Evolutionary conservation across 1,284 basidiomycete genomes (phyloP).

Genomic region (Apiotrichum domesticum): DNA sequence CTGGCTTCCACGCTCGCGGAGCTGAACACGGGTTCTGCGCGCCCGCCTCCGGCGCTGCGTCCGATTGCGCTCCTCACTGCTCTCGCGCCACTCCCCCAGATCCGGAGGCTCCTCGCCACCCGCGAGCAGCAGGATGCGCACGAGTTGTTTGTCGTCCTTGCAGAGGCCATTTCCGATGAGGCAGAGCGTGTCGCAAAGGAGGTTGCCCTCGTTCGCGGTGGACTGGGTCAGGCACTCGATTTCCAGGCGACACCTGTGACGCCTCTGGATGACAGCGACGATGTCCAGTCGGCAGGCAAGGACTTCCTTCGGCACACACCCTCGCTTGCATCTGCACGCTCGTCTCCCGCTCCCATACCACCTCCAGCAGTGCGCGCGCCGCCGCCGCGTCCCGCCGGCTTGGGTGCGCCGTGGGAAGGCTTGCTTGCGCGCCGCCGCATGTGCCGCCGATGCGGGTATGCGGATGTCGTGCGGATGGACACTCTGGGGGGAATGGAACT

Average conservation of each 20-base stretch:
- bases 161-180: conserved; percentile 79
- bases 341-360: neutral
- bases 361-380: neutral
- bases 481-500: conserved; percentile 44
- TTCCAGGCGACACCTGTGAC: neutral
- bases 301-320: no score
- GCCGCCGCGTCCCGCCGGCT: neutral
- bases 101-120: conserved; percentile 66
- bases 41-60: conserved; percentile 56
- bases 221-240: conserved; percentile 13
- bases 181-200: conserved; percentile 47
- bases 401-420: conserved; percentile 45
- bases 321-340: neutral
- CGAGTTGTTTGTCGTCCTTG: conserved; percentile 85
- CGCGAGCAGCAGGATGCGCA: conserved; percentile 93
- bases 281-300: no score
- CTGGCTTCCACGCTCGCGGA: conserved; percentile 65
- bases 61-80: conserved; percentile 66
- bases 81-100: conserved; percentile 56
- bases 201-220: conserved; percentile 24
- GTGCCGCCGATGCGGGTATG: conserved; percentile 42
- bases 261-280: no score
- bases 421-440: conserved; percentile 41
- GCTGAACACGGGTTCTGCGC: conserved; percentile 63
- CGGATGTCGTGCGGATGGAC: conserved; percentile 41